Conservation (phyloP, 225 moss, liverwort and hornwort species). For the Climacium dendroides region DNA sequence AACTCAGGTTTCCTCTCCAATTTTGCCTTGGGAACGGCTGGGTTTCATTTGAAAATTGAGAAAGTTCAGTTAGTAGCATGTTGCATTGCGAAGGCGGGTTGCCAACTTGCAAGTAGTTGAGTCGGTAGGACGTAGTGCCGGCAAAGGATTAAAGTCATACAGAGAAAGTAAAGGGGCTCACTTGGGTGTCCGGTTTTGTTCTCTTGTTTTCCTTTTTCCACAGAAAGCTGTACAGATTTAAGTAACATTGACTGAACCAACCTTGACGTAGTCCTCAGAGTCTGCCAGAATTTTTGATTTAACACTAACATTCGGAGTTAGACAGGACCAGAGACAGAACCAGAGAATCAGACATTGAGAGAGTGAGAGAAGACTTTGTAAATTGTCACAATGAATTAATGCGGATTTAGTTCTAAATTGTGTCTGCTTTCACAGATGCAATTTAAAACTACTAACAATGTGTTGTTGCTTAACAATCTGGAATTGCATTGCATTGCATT, state of each 20-base stretch:
- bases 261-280: neutral
- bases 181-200: neutral
- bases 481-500: neutral
- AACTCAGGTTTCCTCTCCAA: constrained; percentile 24
- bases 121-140: neutral
- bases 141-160: neutral
- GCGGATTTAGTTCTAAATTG: neutral
- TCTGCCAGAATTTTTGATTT: neutral
- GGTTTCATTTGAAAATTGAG: neutral
- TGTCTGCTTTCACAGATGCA: neutral
- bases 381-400: constrained; percentile 1
- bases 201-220: too few species aligned
- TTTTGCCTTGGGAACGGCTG: neutral
- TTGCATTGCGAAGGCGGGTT: neutral
- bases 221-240: neutral
- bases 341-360: neutral
- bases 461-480: too few species aligned
- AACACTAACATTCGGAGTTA: neutral
- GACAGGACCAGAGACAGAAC: neutral
- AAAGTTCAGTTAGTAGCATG: neutral
- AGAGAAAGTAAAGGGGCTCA: neutral
- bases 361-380: neutral
- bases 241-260: neutral
- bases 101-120: neutral
- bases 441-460: neutral